These are phyloP conservation scores for Colletotrichum echinochloae DNA, from an alignment of 2,329 filamentous ascomycete genomes.

Conservation along the genomic window DNA sequence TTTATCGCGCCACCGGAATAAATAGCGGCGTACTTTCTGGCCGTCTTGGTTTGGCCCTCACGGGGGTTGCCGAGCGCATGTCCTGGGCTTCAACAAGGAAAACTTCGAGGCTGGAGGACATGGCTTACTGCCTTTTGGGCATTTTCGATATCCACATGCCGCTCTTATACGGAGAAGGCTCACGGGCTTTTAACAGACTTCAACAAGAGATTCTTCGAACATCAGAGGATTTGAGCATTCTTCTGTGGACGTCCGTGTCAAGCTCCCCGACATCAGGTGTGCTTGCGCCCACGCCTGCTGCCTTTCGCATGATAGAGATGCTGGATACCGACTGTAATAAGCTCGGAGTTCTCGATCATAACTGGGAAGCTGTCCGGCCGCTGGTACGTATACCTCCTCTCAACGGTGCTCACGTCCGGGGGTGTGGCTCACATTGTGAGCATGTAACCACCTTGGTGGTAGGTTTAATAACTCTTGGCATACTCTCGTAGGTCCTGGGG, in stretches of 20 bases:
- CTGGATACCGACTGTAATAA: background rate
- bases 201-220: constrained; percentile 37
- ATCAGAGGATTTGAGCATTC: constrained; percentile 23
- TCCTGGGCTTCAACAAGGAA: constrained; percentile 47
- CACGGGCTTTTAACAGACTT: constrained; percentile 26
- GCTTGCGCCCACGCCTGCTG: background rate
- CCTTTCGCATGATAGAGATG: background rate
- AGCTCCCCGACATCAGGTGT: background rate
- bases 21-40: background rate
- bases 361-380: background rate
- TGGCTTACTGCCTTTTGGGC: constrained; percentile 50
- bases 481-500: too few relatives aligned
- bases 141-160: constrained; percentile 52
- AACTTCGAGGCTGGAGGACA: constrained; percentile 48
- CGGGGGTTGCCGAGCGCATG: constrained; percentile 29
- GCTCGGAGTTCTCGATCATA: background rate
- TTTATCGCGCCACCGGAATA: constrained; percentile 24
- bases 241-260: constrained; percentile 13
- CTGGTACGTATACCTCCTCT: too few relatives aligned
- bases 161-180: constrained; percentile 49
- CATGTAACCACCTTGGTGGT: too few relatives aligned
- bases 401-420: too few relatives aligned
- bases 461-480: too few relatives aligned
- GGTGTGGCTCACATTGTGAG: too few relatives aligned
- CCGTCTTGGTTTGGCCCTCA: constrained; percentile 22